Conservation (phyloP, 2,329 filamentous ascomycete species). For the Rachicladosporium sp. region DNA sequence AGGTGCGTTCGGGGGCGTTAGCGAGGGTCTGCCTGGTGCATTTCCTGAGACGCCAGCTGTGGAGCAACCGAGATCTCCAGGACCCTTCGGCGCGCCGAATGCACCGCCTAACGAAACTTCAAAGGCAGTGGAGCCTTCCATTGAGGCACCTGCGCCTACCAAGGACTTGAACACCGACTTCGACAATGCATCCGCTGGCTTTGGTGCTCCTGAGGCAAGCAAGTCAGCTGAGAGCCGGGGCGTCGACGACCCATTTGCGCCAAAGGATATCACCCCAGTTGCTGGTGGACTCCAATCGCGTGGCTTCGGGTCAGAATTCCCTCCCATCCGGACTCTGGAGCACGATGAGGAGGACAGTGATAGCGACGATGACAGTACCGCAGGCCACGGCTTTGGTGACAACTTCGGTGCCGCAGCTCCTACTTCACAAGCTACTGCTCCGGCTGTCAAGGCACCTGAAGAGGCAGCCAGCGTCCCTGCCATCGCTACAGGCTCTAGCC, state of each 20-base stretch:
- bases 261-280: slow-evolving; percentile 12
- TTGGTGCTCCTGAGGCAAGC: slow-evolving; percentile 30
- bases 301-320: slow-evolving; percentile 54
- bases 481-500: slow-evolving; percentile 1
- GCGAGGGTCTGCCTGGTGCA: slow-evolving; percentile 33
- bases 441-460: not conserved
- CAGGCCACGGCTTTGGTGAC: slow-evolving; percentile 65
- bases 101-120: too few species aligned
- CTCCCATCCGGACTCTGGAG: slow-evolving; percentile 79
- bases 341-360: slow-evolving; percentile 74
- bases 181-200: slow-evolving; percentile 72
- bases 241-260: slow-evolving; percentile 25
- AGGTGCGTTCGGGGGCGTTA: not conserved
- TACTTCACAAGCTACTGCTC: slow-evolving; percentile 5
- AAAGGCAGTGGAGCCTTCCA: too few species aligned
- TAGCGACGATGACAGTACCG: slow-evolving; percentile 54
- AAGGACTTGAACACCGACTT: slow-evolving; percentile 56
- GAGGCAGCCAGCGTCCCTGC: slow-evolving; percentile 1
- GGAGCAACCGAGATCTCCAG: too few species aligned
- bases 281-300: slow-evolving; percentile 9
- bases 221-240: slow-evolving; percentile 9
- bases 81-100: too few species aligned
- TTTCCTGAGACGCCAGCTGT: slow-evolving; percentile 20
- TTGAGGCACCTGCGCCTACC: slow-evolving; percentile 17
- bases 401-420: slow-evolving; percentile 63